phyloP scores from a whole-genome alignment of 2,329 filamentous ascomycete species.

The Cladosporium oxysporum region DNA sequence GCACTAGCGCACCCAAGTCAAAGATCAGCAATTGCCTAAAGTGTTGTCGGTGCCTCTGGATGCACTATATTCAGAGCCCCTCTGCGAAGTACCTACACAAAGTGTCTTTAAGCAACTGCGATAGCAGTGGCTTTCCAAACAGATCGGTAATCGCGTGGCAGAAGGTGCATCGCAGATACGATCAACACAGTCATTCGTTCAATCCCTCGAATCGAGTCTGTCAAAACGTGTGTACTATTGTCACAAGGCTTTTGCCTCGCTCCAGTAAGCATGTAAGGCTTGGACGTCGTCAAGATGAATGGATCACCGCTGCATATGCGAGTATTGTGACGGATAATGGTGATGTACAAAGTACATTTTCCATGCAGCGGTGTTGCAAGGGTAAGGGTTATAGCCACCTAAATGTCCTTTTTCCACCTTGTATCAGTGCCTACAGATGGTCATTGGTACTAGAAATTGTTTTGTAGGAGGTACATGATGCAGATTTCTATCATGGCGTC shows the following conservation, averaged over 20 bases:
- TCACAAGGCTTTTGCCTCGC: too few relatives aligned
- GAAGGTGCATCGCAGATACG: too few relatives aligned
- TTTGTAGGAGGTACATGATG: neutral
- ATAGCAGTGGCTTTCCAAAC: neutral
- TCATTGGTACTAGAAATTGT: neutral
- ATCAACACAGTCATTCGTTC: too few relatives aligned
- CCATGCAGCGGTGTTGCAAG: neutral
- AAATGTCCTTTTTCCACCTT: neutral
- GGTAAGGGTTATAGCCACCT: neutral
- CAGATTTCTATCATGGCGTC: fast-evolving
- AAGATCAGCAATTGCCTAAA: neutral
- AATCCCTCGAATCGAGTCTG: neutral
- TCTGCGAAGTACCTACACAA: too few relatives aligned
- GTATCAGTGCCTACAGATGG: neutral
- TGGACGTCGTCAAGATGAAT: neutral
- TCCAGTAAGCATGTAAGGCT: too few relatives aligned
- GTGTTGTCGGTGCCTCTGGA: neutral
- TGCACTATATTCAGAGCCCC: neutral
- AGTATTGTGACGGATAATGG: too few relatives aligned
- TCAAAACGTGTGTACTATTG: neutral
- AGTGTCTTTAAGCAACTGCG: neutral
- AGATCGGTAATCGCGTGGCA: neutral
- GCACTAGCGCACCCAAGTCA: neutral
- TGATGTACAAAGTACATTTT: too few relatives aligned
- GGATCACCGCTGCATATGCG: too few relatives aligned